Base-by-base conservation (phyloP, 202 grass and related monocot species). In the Eragrostis tef region DNA sequence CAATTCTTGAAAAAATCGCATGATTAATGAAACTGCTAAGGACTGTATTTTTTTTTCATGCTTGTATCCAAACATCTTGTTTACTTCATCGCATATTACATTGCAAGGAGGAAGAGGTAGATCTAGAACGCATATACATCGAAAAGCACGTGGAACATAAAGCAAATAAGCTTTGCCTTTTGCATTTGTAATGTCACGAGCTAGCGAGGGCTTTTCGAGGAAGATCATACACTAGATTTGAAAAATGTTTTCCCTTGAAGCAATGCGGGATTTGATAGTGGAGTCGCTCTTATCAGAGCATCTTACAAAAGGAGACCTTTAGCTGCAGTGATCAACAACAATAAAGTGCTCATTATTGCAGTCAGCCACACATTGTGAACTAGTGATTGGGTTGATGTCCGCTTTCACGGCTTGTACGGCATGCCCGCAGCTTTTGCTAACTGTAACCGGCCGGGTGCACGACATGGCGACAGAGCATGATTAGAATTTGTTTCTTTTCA, bases 131-230 rank as follows among this genome's bases (percentile, higher is more conserved):
- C 16, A n/a, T 54, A 20, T 54, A 54, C 17, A n/a, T 2, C 17
- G 16, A 7, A 5, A 54, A 20, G 52, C 19, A 20, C 52, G 17
- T 2, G 17, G 17, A 54, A 20, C 1, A 19, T 4, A 54, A 54
- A 54, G 19, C 19, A 20, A 54, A 54, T 17, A 54, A 54, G 52
- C 51, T 26, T 29, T 39, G 17, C 56, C 67, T 50, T 82, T 74
- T 77, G 14, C 53, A 70, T 61, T 58, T 31, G 52, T 11, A 29
- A 11, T 44, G 52, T 54, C 19, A 6, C 17, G 7, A 54, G n/a
- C 52, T 54, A 0, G 52, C n/a, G 52, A 53, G 17, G 39, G 22
- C 22, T 61, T 68, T 58, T 58, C 9, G 20, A 58, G 56, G 21
- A 25, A 58, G 56, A 58, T 58, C 20, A 22, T 24, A 58, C 56